Percentiles rank a stretch among this genome's conserved stretches.
Evolutionary conservation across 208 protist species (phyloP).

Genomic region (Crithidia sp.): DNA sequence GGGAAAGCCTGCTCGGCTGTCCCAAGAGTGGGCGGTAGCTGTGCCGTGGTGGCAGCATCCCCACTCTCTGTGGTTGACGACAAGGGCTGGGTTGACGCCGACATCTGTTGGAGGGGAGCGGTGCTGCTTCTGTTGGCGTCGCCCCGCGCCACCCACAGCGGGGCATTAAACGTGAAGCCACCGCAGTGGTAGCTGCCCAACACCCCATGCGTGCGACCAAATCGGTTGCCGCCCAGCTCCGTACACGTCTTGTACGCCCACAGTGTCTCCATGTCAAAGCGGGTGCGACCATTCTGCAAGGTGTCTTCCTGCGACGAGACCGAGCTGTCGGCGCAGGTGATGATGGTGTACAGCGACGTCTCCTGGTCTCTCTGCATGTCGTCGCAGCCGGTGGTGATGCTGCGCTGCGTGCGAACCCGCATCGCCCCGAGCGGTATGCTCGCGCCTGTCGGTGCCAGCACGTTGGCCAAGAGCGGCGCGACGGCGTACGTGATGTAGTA

Average conservation of each 20-base stretch:
- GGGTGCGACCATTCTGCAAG: constrained; percentile 5
- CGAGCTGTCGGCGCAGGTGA: constrained; percentile 8
- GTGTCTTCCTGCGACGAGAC: constrained; percentile 8
- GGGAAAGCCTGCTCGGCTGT: constrained; percentile 26
- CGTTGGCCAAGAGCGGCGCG: constrained; percentile 23
- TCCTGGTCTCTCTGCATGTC: background rate
- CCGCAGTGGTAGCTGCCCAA: constrained; percentile 59
- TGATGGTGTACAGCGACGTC: constrained; percentile 8
- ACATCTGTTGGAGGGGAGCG: too few species aligned
- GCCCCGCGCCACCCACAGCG: constrained; percentile 30
- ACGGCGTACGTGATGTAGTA: constrained; percentile 40
- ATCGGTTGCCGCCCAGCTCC: constrained; percentile 19
- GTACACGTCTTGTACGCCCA: constrained; percentile 43
- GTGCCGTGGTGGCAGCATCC: background rate
- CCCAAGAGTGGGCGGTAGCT: constrained; percentile 1
- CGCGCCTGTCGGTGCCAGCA: constrained; percentile 27
- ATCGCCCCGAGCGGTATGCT: constrained; percentile 37
- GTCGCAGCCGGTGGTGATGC: background rate
- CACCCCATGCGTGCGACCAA: background rate
- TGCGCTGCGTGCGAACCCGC: constrained; percentile 45
- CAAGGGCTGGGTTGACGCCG: too few species aligned
- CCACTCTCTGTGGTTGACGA: too few species aligned
- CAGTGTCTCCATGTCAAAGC: constrained; percentile 16
- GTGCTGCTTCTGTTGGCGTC: background rate
- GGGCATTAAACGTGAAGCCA: constrained; percentile 54